phyloP scores from a whole-genome alignment of 208 protist species.

The Acanthamoeba sp. region DNA sequence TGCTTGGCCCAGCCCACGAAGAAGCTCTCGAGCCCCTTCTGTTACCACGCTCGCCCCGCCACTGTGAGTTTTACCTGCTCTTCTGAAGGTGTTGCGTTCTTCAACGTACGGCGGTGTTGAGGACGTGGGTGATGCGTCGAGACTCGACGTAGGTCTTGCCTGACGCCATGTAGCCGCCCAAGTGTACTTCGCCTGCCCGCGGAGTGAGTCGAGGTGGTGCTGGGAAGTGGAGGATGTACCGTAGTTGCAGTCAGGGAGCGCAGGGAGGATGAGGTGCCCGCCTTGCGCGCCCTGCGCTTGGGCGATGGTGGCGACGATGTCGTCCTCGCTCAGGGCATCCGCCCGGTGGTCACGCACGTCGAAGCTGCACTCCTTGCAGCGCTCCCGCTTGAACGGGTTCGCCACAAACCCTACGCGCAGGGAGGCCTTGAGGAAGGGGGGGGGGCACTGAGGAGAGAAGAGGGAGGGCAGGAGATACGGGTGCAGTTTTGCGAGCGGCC shows the following conservation, averaged over 20 bases:
- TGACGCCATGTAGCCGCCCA: slow-evolving; percentile 10
- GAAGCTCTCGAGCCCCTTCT: slow-evolving; percentile 43
- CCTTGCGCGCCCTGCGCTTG: neutral
- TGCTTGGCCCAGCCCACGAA: slow-evolving; percentile 59
- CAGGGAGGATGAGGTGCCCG: neutral
- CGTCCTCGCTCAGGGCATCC: neutral
- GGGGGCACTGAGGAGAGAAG: neutral
- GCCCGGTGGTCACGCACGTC: neutral
- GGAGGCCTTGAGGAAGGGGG: too few species aligned
- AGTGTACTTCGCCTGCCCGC: neutral
- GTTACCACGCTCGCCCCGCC: neutral
- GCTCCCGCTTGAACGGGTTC: slow-evolving; percentile 8
- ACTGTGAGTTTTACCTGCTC: neutral
- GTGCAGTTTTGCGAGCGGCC: neutral
- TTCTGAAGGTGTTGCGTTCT: too few species aligned
- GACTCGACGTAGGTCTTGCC: neutral
- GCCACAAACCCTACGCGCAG: neutral
- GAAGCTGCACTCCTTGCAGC: neutral
- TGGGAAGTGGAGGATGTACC: neutral
- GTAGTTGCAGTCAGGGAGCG: neutral
- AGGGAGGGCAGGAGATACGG: neutral
- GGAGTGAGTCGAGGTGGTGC: neutral
- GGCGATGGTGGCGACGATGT: neutral
- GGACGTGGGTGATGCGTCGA: slow-evolving; percentile 35
- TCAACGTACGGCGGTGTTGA: slow-evolving; percentile 43